These are phyloP conservation scores for Fusarium pseudograminearum DNA, from an alignment of 2,329 filamentous ascomycete species.

Conservation along the genomic window DNA sequence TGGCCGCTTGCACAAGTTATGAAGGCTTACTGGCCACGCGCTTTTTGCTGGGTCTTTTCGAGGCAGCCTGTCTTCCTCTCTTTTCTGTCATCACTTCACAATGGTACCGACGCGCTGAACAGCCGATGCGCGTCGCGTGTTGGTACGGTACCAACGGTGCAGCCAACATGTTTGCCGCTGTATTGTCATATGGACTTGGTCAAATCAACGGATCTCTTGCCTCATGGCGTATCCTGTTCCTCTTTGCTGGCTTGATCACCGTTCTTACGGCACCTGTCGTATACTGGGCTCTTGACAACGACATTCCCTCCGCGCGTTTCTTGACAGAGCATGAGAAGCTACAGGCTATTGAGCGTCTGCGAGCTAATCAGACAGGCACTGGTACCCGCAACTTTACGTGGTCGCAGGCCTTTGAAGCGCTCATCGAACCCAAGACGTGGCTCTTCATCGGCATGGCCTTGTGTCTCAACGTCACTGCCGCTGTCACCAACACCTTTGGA, in stretches of 20 bases:
- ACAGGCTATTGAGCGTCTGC: slow-evolving; percentile 77
- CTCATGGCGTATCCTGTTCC: slow-evolving; percentile 66
- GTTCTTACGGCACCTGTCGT: slow-evolving; percentile 68
- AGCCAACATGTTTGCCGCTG: slow-evolving; percentile 68
- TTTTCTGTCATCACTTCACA: slow-evolving; percentile 62
- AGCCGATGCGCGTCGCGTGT: slow-evolving; percentile 71
- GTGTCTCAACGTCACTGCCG: slow-evolving; percentile 72
- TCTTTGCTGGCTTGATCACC: slow-evolving; percentile 72
- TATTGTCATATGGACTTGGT: slow-evolving; percentile 67
- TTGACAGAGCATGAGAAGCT: slow-evolving; percentile 74
- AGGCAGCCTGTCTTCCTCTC: slow-evolving; percentile 64
- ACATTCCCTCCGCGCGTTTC: slow-evolving; percentile 66
- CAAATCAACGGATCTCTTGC: slow-evolving; percentile 58
- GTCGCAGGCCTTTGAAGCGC: slow-evolving; percentile 69
- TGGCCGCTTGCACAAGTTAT: slow-evolving; percentile 63
- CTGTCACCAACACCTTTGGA: slow-evolving; percentile 73
- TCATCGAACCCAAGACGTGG: slow-evolving; percentile 64
- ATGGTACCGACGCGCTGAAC: slow-evolving; percentile 65
- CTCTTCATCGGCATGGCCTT: slow-evolving; percentile 72
- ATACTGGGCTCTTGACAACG: slow-evolving; percentile 71
- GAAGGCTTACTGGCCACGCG: slow-evolving; percentile 62
- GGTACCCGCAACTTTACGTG: slow-evolving; percentile 77
- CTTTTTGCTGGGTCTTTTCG: slow-evolving; percentile 61
- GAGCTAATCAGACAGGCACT: slow-evolving; percentile 80
- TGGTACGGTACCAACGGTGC: slow-evolving; percentile 75